phyloP scores from a whole-genome alignment of 768 basidiomycete species.

The Arthromyces matolae region DNA sequence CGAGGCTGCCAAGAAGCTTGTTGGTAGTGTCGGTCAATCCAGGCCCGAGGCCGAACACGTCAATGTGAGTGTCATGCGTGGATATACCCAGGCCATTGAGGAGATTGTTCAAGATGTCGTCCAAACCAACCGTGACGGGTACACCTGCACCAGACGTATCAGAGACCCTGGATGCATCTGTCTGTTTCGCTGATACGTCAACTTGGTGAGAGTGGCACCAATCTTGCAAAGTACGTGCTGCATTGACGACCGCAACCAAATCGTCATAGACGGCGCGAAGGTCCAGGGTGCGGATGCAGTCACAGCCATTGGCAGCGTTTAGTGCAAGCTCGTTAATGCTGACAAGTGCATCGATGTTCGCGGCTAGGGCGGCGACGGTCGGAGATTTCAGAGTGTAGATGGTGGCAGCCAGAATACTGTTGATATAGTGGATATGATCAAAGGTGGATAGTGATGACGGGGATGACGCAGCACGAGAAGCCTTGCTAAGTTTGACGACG shows the following conservation, averaged over 20 bases:
- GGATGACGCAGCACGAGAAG: conserved; percentile 4
- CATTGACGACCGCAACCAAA: conserved; percentile 17
- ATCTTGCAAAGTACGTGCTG: conserved; percentile 11
- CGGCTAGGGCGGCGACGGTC: conserved; percentile 16
- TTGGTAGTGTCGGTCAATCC: conserved; percentile 4
- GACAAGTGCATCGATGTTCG: conserved; percentile 19
- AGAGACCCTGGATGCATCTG: conserved; percentile 1
- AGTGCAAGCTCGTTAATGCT: conserved; percentile 17
- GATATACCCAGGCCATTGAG: conserved; percentile 4
- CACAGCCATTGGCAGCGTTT: conserved; percentile 17
- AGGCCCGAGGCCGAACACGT: background rate
- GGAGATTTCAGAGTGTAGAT: conserved; percentile 20
- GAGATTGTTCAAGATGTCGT: conserved; percentile 10
- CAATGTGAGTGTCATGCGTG: conserved; percentile 6
- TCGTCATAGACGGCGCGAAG: conserved; percentile 13
- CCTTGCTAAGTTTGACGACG: conserved; percentile 18
- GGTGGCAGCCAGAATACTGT: conserved; percentile 18
- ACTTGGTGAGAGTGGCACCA: conserved; percentile 14
- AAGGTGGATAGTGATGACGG: conserved; percentile 6
- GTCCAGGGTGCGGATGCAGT: conserved; percentile 19
- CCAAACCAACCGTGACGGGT: conserved; percentile 11
- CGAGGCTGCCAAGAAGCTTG: conserved; percentile 2
- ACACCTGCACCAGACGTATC: conserved; percentile 4
- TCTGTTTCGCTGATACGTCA: background rate
- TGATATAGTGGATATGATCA: conserved; percentile 17